These are phyloP conservation scores for Alternaria ventricosa DNA, from an alignment of 2,329 filamentous ascomycete genomes.

Conservation along the genomic window DNA sequence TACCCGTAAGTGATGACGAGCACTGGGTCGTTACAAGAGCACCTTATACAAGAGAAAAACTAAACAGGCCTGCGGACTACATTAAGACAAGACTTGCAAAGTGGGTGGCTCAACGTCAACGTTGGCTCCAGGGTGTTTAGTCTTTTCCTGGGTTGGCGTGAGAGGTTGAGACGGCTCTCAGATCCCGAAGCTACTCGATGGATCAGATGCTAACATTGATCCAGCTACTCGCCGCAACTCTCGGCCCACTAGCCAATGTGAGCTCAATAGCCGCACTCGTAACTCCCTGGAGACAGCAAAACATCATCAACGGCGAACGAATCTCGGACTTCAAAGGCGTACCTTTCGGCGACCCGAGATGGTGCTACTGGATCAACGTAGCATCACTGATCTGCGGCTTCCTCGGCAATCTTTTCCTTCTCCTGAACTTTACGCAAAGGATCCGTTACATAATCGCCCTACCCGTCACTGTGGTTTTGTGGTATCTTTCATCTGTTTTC, in stretches of 20 bases:
- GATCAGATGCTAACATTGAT: background rate
- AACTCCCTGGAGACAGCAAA: constrained; percentile 73
- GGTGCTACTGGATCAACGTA: constrained; percentile 78
- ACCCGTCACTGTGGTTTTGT: constrained; percentile 81
- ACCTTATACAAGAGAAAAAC: too few relatives aligned
- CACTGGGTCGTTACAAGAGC: too few relatives aligned
- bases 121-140: too few relatives aligned
- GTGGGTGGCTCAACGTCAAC: too few relatives aligned
- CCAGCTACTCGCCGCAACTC: constrained; percentile 76
- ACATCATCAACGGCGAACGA: constrained; percentile 55
- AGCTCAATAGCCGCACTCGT: constrained; percentile 88
- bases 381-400: constrained; percentile 78
- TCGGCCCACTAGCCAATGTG: constrained; percentile 85
- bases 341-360: constrained; percentile 71
- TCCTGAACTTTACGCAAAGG: constrained; percentile 84
- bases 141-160: too few relatives aligned
- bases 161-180: too few relatives aligned
- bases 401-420: constrained; percentile 77
- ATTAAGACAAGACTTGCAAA: too few relatives aligned
- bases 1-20: constrained; percentile 28
- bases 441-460: constrained; percentile 83
- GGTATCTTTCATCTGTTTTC: constrained; percentile 69
- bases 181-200: too few relatives aligned
- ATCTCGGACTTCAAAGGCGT: constrained; percentile 62
- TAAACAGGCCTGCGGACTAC: too few relatives aligned